Evolutionary conservation across 495 filamentous ascomycete species (phyloP), one percentile per base, ranked within the genome.

Genomic region (Cercophora newfieldiana): DNA sequence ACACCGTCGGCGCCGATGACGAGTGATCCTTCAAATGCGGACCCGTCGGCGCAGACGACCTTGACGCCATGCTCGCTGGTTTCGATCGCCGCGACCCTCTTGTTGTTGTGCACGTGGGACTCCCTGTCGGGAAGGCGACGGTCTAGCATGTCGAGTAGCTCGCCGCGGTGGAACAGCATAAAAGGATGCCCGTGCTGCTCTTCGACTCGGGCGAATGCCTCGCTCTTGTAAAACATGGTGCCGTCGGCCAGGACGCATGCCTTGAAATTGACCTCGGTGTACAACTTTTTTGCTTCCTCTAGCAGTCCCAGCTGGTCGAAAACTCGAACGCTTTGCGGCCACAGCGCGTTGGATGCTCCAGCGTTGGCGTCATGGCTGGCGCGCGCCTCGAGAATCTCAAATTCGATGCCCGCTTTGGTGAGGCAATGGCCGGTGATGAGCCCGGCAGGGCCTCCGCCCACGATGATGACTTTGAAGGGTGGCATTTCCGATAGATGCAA

Each of bases 1-100:
- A 81, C 77, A 18, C 85, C 84, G 64, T 86, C 85, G 18, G 78
- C 80, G 2, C 83, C 85, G 19, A 87, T 71, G 24, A 88, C 77
- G 30, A 86, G 72, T 61, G 78, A 76, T 3, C 85, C 84, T 12
- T 69, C 51, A 61, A 75, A 77, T 0, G 70, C 54, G 31, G 68
- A 68, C 0, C 83, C 83, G 62, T 84, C 78, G 12, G 73, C 57
- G 64, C 77, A 80, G 61, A 64, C 53, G 19, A 78, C 76, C 19
- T 50, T 49, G 2, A 78, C 77, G 3, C 64, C 71, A 18, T 73
- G 61, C 8, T 70, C 71, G 30, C 59, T 47, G 16, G 68, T 61
- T 33, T 63, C 61, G 24, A 79, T 67, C 10, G 57, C 64, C 10
- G 67, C 59, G 4, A 83, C 76, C 26, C 67, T 69, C 65, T 81